phyloP scores from a whole-genome alignment of 768 basidiomycete species.

The Tricholoma sp. region DNA sequence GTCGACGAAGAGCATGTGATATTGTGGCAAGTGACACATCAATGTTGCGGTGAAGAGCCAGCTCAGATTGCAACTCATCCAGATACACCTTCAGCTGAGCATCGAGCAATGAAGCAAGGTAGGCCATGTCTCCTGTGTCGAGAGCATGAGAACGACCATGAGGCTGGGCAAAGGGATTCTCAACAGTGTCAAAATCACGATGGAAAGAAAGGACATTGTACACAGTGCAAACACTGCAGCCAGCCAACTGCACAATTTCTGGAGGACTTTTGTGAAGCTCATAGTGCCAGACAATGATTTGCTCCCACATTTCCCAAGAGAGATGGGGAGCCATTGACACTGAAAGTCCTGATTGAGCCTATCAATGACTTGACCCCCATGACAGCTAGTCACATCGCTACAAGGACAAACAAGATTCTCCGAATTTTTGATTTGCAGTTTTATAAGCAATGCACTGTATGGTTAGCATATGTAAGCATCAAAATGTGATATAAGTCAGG shows the following conservation, averaged over 20 bases:
- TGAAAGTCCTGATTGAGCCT: no score
- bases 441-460: neutral
- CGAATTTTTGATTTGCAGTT: neutral
- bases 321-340: neutral
- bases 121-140: slow-evolving; percentile 16
- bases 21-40: slow-evolving; percentile 26
- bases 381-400: neutral
- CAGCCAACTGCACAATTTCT: neutral
- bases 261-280: neutral
- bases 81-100: slow-evolving; percentile 22
- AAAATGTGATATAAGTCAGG: no score
- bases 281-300: neutral
- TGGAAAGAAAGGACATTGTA: neutral
- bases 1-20: slow-evolving; percentile 13
- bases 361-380: neutral
- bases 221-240: neutral
- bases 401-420: no score
- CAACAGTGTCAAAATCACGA: neutral
- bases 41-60: slow-evolving; percentile 11
- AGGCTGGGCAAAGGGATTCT: slow-evolving; percentile 14
- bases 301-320: neutral
- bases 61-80: slow-evolving; percentile 24
- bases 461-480: no score
- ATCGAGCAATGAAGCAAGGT: slow-evolving; percentile 8
- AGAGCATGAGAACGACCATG: slow-evolving; percentile 12